Base-by-base conservation (phyloP, 2,329 filamentous ascomycete species). In the Exophiala mesophila region DNA sequence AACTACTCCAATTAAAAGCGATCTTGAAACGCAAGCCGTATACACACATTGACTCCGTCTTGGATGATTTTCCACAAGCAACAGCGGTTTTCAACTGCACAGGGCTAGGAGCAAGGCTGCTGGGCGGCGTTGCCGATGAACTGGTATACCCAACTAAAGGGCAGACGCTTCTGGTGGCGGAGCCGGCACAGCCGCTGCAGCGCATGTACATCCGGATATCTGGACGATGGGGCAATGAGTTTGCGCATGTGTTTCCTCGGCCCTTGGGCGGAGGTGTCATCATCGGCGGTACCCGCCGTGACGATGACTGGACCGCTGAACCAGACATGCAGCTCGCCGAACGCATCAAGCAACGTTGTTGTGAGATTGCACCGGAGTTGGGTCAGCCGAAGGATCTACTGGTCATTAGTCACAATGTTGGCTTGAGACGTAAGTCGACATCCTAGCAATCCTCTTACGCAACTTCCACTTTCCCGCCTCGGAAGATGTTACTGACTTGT, bases 41-140 rank as follows among this genome's bases (percentile, higher is more conserved):
- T 39, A 28, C 18, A 13, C 40, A 44, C 36, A 36, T 47, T 1
- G 74, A 77, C 1, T 10, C 21, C 8, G 33, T 46, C 9, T 23
- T 46, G 12, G 7, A 16, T n/a, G 44, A 46, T 23, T 46, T 46
- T 23, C 63, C 68, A 7, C 62, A 67, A 36, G 81, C 81, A 2
- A 77, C 84, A 55, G 62, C 94, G 2, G 68, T 95, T 2, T 69
- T 97, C 55, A 96, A 97, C 61, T 86, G 87, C 54, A 89, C 88
- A 0, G 90, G 89, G 0, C 69, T 97, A 5, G 74, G 82, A 5
- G 81, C 88, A 0, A 74, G 74, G 31, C 80, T 73, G 39, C 77
- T 96, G 1, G 88, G 86, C 5, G 90, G 90, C 23, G 88, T 96
- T 0, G 71, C 77, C 63, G 90, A 97, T 58, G 62, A 67, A 44